Evolutionary conservation across 805 yeast genomes (phyloP).

Genomic region (Vanderwaltozyma yarrowii): DNA sequence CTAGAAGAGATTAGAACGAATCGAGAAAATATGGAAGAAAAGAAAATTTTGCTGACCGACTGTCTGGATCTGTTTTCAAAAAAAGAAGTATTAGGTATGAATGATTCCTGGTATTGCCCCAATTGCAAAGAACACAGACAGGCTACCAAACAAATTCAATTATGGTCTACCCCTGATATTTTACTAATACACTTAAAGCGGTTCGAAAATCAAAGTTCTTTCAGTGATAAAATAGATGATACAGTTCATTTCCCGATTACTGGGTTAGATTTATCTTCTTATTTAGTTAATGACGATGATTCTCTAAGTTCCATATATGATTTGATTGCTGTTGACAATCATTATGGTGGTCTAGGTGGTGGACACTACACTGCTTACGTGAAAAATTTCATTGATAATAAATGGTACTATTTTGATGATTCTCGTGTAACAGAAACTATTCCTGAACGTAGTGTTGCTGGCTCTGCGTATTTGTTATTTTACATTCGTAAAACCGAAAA

Average conservation of each 20-base stretch:
- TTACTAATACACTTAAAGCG: slow-evolving; percentile 83
- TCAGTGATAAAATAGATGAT: slow-evolving; percentile 82
- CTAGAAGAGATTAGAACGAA: slow-evolving; percentile 37
- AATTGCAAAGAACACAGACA: slow-evolving; percentile 78
- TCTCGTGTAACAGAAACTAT: slow-evolving; percentile 55
- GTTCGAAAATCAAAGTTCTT: slow-evolving; percentile 72
- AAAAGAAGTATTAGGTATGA: slow-evolving; percentile 77
- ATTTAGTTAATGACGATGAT: slow-evolving; percentile 32
- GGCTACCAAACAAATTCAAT: slow-evolving; percentile 78
- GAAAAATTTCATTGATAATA: slow-evolving; percentile 60
- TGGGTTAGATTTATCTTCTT: slow-evolving; percentile 62
- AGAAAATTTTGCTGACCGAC: slow-evolving; percentile 52
- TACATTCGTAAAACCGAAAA: slow-evolving; percentile 45
- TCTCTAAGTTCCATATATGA: slow-evolving; percentile 49
- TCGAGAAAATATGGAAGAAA: slow-evolving; percentile 23
- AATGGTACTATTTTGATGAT: slow-evolving; percentile 90
- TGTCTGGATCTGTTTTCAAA: slow-evolving; percentile 67
- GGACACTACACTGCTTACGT: slow-evolving; percentile 94
- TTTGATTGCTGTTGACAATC: slow-evolving; percentile 87
- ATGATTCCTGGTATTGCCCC: slow-evolving; percentile 93
- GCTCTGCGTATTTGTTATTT: slow-evolving; percentile 81
- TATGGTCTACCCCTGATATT: slow-evolving; percentile 92
- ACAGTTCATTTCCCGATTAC: slow-evolving; percentile 81
- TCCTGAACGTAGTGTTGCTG: slow-evolving; percentile 52
- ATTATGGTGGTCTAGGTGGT: slow-evolving; percentile 92